These are phyloP conservation scores for Periconia digitata DNA, from an alignment of 2,329 filamentous ascomycete species.

Conservation along the genomic window DNA sequence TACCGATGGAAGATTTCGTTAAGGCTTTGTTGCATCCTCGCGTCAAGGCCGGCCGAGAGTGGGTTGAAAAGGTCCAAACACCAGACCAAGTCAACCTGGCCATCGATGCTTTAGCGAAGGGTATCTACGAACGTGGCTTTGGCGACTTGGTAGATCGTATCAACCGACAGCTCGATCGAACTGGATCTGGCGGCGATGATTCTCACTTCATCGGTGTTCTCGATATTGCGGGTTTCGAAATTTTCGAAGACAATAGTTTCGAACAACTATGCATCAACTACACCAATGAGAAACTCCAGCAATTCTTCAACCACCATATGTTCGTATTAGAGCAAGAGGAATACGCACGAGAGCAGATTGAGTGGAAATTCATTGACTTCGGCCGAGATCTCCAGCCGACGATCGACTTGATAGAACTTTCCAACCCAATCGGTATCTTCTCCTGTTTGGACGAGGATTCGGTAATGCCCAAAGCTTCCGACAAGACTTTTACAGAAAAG, in stretches of 20 bases:
- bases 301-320: conserved; percentile 99
- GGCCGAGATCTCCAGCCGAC: conserved; percentile 95
- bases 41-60: conserved; percentile 94
- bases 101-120: conserved; percentile 90
- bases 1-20: conserved; percentile 80
- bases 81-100: conserved; percentile 91
- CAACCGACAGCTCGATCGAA: conserved; percentile 88
- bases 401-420: conserved; percentile 92
- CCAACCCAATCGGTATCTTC: conserved; percentile 98
- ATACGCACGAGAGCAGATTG: conserved; percentile 94
- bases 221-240: conserved; percentile 98
- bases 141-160: conserved; percentile 90
- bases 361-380: conserved; percentile 99
- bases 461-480: conserved; percentile 98
- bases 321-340: conserved; percentile 98
- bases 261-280: conserved; percentile 99
- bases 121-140: conserved; percentile 96
- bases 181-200: conserved; percentile 79
- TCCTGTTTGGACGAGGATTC: conserved; percentile 97
- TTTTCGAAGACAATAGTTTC: conserved; percentile 98
- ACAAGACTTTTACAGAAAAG: conserved; percentile 96
- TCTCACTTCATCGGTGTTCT: conserved; percentile 96
- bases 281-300: conserved; percentile 97
- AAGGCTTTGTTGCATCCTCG: conserved; percentile 87
- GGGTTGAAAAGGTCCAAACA: conserved; percentile 98